Base-by-base conservation (phyloP, 768 basidiomycete species). In the Aureoboletus auriporus region DNA sequence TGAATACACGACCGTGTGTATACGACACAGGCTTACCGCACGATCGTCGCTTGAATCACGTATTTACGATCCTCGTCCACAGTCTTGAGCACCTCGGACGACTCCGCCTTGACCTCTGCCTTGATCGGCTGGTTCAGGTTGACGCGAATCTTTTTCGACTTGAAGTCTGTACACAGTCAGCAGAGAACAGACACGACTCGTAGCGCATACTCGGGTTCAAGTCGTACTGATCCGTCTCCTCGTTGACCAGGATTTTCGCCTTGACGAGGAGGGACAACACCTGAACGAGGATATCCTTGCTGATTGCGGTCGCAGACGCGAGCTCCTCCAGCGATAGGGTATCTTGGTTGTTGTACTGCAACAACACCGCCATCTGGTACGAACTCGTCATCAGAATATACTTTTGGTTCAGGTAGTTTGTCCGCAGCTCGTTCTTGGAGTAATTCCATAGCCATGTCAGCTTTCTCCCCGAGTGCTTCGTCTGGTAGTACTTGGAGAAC, bases 371-470 rank as follows among this genome's bases (percentile, higher is more conserved):
- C 80, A 89, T 90, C 69, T 99, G 96, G 70, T 88, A 97, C 8
- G 93, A 82, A 58, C 89, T 93, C 29, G 91, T 92, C 84, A 93
- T 90, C 64, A 98, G 73, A 58, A 95, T 93, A 72, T 97, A 97
- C 69, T 93, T 96, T 69, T 93, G 92, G 61, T 84, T 86, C 46
- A 91, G 76, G 69, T 96, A 93, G 62, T 89, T 93, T 54, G 94
- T 94, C 47, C 87, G 82, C 6, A 99, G 78, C 65, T 99, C 96
- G 70, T 94, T 94, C 74, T 95, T 95, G 47, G 86, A 93, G 66
- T 94, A 91, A 62, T 97, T 95, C 96, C 96, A 99, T 9, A 98
- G 72, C 95, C 95, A 99, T 0, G 91, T 94, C 37, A 99, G 78
- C 64, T 95, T 95, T 51, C 95, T 86, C 12, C 93, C 95, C 3